Evolutionary conservation across 495 filamentous ascomycete species (phyloP).

Genomic region (Podospora pseudocomata): DNA sequence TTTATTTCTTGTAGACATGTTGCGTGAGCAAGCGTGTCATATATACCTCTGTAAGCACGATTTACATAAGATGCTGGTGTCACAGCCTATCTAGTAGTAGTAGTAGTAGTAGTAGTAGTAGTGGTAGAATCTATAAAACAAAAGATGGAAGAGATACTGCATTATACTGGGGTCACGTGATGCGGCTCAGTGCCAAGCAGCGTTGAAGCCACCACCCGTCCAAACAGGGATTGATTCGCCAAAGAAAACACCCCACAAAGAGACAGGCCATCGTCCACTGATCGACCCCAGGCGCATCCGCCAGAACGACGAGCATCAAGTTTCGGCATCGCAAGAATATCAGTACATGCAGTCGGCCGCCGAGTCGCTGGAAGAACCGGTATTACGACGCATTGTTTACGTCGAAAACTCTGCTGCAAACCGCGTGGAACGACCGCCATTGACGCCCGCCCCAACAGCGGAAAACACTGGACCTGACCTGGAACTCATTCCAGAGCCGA

Average conservation of each 20-base stretch:
- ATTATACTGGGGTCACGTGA: slow-evolving; percentile 22
- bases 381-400: not conserved
- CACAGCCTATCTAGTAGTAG: not conserved
- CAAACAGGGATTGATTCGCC: slow-evolving; percentile 24
- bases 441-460: not conserved
- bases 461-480: not conserved
- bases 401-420: not conserved
- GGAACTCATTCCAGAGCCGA: not conserved
- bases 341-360: not conserved
- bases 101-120: not conserved
- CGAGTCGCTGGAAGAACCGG: not conserved
- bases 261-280: slow-evolving; percentile 1
- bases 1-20: slow-evolving; percentile 10
- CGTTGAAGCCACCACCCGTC: not conserved
- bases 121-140: not conserved
- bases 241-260: slow-evolving; percentile 25
- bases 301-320: not conserved
- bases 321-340: not conserved
- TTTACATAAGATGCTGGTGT: not conserved
- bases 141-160: not conserved
- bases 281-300: slow-evolving; percentile 7
- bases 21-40: not conserved
- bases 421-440: not conserved
- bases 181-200: slow-evolving; percentile 20
- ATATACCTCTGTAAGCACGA: not conserved